Percentiles rank a stretch among this genome's conserved stretches.
These are phyloP conservation scores for Myriosclerotinia scirpicola DNA, from an alignment of 2,329 filamentous ascomycete genomes.

Conservation along the genomic window DNA sequence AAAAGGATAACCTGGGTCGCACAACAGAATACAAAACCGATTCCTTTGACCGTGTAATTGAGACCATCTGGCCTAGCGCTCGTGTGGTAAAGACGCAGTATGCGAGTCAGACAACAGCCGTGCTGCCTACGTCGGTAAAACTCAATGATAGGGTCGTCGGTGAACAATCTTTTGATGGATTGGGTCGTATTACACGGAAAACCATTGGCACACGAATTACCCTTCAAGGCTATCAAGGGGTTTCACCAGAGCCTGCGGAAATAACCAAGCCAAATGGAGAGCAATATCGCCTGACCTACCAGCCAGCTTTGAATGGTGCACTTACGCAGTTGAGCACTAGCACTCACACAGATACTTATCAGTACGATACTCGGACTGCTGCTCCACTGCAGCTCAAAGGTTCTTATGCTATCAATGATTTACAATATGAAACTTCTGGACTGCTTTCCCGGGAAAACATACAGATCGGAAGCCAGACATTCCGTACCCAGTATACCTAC, in stretches of 20 bases:
- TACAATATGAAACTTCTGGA: constrained; percentile 15
- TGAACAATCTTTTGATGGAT: constrained; percentile 18
- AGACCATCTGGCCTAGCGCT: constrained; percentile 5
- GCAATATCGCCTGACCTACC: neutral
- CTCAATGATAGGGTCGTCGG: neutral
- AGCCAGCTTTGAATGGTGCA: neutral
- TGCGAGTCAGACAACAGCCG: constrained; percentile 16
- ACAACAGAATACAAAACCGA: constrained; percentile 11
- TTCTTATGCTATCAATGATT: constrained; percentile 6
- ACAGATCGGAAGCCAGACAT: neutral
- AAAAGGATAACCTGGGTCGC: constrained; percentile 14
- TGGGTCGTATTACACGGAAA: constrained; percentile 14
- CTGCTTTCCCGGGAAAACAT: constrained; percentile 8
- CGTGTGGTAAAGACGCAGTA: constrained; percentile 20
- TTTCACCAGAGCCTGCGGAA: constrained; percentile 8
- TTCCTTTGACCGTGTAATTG: constrained; percentile 20
- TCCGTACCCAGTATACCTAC: neutral
- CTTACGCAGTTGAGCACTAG: neutral
- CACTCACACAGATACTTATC: constrained; percentile 11
- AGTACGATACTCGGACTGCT: constrained; percentile 5
- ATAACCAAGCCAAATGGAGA: constrained; percentile 18
- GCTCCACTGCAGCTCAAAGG: constrained; percentile 3
- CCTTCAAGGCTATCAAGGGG: constrained; percentile 6
- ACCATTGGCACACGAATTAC: neutral
- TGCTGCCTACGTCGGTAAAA: constrained; percentile 2